Evolutionary conservation across 768 basidiomycete genomes (phyloP).

Genomic region (Phanerodontia chrysosporium): DNA sequence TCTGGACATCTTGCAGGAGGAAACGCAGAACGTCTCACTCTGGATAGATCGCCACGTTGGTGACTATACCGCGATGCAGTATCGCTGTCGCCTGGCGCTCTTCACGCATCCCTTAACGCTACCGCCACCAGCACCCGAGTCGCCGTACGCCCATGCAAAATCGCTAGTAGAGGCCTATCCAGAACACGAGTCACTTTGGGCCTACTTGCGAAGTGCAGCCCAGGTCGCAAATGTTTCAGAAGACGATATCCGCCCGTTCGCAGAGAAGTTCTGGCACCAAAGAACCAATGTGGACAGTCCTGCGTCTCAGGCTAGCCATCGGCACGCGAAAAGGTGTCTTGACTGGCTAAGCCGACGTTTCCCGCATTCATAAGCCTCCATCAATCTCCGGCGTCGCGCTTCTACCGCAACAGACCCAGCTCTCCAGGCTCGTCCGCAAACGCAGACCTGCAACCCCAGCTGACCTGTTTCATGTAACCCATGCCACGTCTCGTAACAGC

Average conservation of each 20-base stretch:
- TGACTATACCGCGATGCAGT: conserved; percentile 63
- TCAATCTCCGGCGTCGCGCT: not conserved
- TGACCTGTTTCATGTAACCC: not conserved
- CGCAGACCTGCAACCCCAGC: not conserved
- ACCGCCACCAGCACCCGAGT: not conserved
- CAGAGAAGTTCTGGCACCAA: not conserved
- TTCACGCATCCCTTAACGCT: not conserved
- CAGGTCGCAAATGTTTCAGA: not conserved
- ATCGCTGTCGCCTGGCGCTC: conserved; percentile 38
- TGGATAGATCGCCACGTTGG: conserved; percentile 67
- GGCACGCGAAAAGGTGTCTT: not conserved
- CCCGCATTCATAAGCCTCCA: not conserved
- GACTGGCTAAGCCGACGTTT: not conserved
- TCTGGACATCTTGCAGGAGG: conserved; percentile 32
- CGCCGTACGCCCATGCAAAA: conserved; percentile 34
- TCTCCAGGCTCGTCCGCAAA: not conserved
- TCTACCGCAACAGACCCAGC: not conserved
- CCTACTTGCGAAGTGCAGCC: conserved; percentile 41
- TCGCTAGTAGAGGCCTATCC: conserved; percentile 50
- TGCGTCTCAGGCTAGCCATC: not conserved
- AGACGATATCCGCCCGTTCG: not conserved
- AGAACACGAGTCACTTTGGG: conserved; percentile 59
- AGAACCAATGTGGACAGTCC: not conserved
- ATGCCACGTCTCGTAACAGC: not conserved
- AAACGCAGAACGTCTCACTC: conserved; percentile 31